Evolutionary conservation across 108 stramenopile species (phyloP).

Genomic region (Aurantiochytrium sp.): DNA sequence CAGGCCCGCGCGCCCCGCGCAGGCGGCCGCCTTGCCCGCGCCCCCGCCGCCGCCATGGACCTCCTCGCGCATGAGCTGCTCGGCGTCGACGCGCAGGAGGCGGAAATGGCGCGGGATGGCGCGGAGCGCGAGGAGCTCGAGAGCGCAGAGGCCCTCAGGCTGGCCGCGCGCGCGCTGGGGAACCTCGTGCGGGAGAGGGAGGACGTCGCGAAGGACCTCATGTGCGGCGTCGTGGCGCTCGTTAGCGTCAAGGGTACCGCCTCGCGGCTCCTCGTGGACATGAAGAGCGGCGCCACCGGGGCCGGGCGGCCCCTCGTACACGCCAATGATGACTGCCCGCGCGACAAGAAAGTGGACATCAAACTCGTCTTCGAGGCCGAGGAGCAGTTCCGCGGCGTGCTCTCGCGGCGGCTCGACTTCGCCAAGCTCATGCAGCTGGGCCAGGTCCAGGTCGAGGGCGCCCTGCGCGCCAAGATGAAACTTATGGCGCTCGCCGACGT

Average conservation of each 20-base stretch:
- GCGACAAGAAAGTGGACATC: neutral
- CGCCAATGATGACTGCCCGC: neutral
- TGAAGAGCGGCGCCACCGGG: neutral
- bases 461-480: conserved; percentile 25
- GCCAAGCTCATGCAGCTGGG: conserved; percentile 11
- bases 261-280: neutral
- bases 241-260: neutral
- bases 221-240: neutral
- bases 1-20: too few relatives aligned
- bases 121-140: neutral
- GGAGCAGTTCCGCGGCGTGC: neutral
- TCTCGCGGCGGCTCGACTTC: neutral
- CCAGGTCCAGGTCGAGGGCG: neutral
- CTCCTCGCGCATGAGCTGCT: neutral
- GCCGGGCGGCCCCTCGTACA: neutral
- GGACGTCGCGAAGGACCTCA: neutral
- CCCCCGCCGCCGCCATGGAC: neutral
- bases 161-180: neutral
- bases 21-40: too few relatives aligned
- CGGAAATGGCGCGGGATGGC: neutral
- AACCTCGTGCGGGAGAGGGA: neutral
- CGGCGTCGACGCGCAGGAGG: neutral
- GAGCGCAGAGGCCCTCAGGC: neutral
- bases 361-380: neutral
- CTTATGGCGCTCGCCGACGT: neutral